Evolutionary conservation across 208 protist species (phyloP), one percentile per base, ranked within the genome.

Genomic region (Crithidia bombi): DNA sequence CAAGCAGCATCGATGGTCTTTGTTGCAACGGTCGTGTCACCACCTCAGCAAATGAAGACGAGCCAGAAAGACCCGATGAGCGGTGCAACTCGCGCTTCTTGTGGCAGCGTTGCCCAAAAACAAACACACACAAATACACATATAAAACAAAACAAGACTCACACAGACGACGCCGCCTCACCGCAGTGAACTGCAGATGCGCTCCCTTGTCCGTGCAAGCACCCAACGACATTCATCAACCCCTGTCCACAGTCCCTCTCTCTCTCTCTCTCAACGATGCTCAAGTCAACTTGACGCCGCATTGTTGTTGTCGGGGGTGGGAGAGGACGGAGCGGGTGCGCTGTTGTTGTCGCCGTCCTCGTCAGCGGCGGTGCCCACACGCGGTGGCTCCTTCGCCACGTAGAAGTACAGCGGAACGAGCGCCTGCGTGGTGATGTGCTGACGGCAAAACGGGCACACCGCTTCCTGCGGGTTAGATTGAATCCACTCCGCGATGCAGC

Each of bases 361-460:
- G 17, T 57, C 63, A 19, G 41, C 43, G 1, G 73, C 68, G 6
- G 59, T 69, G 2, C 83, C 85, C 14, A 86, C 71, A 39, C 70
- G 73, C 38, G 77, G 79, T 4, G 77, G 47, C 58, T 86, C 78
- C 59, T 88, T 88, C 39, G 86, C 75, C 3, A 87, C 81, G 67
- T 96, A 96, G 47, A 91, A 90, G 70, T 82, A 93, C 46, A 96
- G 86, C 26, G 91, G 89, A 44, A 94, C 89, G 19, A 92, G 75
- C 12, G 88, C 87, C 64, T 85, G 78, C 17, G 83, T 49, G 26
- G 87, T 90, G 70, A 96, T 93, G 62, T 73, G 85, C 69, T 93
- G 85, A 7, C 91, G 78, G 69, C 91, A 96, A 63, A 96, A 89
- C n/a, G 91, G 91, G 52, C 91, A 96, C 3, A 89, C 72, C 1